Percentiles rank a stretch among this genome's conserved stretches.
phyloP scores from a whole-genome alignment of 306 rosid species.

The Casuarina cunninghamiana region DNA sequence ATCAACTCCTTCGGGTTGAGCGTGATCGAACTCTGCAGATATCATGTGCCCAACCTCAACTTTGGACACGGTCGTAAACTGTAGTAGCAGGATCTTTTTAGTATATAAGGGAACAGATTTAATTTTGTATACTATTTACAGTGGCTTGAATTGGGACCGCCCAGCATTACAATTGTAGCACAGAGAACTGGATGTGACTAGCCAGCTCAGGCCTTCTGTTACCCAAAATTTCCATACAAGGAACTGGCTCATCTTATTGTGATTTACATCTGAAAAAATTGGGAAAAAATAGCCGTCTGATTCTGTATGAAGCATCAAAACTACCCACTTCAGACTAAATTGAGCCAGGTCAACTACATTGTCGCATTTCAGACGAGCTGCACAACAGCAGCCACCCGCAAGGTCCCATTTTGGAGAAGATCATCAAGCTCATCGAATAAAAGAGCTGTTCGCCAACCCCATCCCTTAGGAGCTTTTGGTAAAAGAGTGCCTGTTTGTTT shows the following conservation, averaged over 20 bases:
- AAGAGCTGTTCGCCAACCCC: slow-evolving; percentile 99
- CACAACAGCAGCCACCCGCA: slow-evolving; percentile 85
- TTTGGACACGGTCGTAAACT: too few relatives aligned
- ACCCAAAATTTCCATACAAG: not conserved
- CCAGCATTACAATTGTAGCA: not conserved
- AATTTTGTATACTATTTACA: not conserved
- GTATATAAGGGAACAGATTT: not conserved
- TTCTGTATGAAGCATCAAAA: slow-evolving; percentile 21
- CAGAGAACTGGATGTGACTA: not conserved
- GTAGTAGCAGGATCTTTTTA: too few relatives aligned
- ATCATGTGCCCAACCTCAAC: too few relatives aligned
- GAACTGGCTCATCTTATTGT: not conserved
- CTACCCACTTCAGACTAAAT: not conserved
- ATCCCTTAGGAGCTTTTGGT: slow-evolving; percentile 96
- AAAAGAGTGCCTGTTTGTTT: slow-evolving; percentile 95
- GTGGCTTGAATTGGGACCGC: not conserved
- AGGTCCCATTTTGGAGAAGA: slow-evolving; percentile 88
- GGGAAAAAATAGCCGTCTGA: slow-evolving; percentile 8
- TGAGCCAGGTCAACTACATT: slow-evolving; percentile 20
- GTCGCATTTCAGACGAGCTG: slow-evolving; percentile 67
- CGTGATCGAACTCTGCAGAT: too few relatives aligned
- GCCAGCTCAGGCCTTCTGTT: not conserved
- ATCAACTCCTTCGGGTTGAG: too few relatives aligned
- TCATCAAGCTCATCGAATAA: slow-evolving; percentile 83
- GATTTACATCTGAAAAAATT: slow-evolving; percentile 22